A percentile compares a stretch with the other conserved stretches of the same genome.
phyloP scores from a whole-genome alignment of 306 rosid genomes.

The Glycyrrhiza uralensis region DNA sequence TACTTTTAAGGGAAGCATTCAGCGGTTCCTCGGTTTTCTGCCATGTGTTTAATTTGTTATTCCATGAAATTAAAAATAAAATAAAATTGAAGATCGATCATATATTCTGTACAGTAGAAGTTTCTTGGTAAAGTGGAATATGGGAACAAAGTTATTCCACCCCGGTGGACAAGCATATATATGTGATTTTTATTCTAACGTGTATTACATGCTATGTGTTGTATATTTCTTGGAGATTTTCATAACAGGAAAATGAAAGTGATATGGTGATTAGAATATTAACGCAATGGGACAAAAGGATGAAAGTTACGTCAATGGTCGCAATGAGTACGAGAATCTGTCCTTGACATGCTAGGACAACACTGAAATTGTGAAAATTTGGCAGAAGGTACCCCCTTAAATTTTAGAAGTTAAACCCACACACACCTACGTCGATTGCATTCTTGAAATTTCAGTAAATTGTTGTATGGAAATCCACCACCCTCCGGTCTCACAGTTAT shows the following conservation, averaged over 20 bases:
- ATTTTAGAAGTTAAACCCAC: neutral
- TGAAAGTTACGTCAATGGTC: neutral
- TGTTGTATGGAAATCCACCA: neutral
- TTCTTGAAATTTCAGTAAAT: neutral
- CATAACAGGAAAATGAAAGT: conserved; percentile 8
- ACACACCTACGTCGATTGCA: neutral
- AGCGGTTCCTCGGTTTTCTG: conserved; percentile 16
- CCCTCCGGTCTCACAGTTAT: too few relatives aligned
- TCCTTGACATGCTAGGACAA: neutral
- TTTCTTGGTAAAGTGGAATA: conserved; percentile 24
- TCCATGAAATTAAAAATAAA: neutral
- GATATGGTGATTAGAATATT: conserved; percentile 16
- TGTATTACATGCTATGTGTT: conserved; percentile 11
- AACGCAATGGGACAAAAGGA: conserved; percentile 16
- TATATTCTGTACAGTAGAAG: conserved; percentile 4
- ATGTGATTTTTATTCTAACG: conserved; percentile 19
- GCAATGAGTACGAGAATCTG: conserved; percentile 12
- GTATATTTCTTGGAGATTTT: neutral
- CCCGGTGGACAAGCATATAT: conserved; percentile 16
- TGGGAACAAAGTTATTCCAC: conserved; percentile 13
- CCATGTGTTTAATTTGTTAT: conserved; percentile 22
- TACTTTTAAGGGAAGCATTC: conserved; percentile 8
- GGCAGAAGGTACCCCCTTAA: neutral
- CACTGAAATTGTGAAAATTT: neutral
- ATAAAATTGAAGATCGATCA: neutral